Conservation (phyloP, 805 yeast species). For the Sporopachydermia lactativora region DNA sequence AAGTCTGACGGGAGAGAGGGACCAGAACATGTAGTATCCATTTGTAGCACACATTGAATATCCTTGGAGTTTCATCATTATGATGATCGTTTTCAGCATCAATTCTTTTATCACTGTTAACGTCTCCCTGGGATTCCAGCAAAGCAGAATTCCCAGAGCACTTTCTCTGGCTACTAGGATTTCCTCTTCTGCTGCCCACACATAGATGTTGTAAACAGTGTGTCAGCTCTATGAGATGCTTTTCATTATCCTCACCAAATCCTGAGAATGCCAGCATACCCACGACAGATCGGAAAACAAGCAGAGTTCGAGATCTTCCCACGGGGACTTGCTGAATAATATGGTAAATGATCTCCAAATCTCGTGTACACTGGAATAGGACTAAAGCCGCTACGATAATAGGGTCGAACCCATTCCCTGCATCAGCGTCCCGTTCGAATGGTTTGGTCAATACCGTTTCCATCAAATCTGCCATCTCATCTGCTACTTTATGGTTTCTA, state of each 20-base stretch:
- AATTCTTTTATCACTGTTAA: too few relatives aligned
- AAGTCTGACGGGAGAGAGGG: neutral
- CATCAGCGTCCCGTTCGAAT: neutral
- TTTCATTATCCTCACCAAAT: neutral
- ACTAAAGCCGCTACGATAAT: slow-evolving; percentile 1
- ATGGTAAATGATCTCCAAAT: neutral
- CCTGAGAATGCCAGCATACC: neutral
- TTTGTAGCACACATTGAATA: too few relatives aligned
- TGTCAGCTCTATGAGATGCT: neutral
- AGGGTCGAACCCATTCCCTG: neutral
- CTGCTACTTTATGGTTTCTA: neutral
- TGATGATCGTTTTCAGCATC: too few relatives aligned
- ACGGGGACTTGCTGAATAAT: neutral
- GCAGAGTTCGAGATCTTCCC: neutral
- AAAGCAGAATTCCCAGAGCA: too few relatives aligned
- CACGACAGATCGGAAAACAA: neutral
- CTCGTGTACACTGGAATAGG: neutral
- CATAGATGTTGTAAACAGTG: neutral
- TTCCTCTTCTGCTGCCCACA: neutral
- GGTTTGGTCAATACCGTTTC: neutral
- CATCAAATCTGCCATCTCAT: neutral
- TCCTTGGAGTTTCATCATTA: too few relatives aligned
- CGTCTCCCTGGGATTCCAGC: too few relatives aligned
- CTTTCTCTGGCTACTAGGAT: too few relatives aligned
- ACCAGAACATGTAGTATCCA: neutral